Conservation (phyloP, 805 yeast genomes). For the Cyberlindnera mrakii region DNA sequence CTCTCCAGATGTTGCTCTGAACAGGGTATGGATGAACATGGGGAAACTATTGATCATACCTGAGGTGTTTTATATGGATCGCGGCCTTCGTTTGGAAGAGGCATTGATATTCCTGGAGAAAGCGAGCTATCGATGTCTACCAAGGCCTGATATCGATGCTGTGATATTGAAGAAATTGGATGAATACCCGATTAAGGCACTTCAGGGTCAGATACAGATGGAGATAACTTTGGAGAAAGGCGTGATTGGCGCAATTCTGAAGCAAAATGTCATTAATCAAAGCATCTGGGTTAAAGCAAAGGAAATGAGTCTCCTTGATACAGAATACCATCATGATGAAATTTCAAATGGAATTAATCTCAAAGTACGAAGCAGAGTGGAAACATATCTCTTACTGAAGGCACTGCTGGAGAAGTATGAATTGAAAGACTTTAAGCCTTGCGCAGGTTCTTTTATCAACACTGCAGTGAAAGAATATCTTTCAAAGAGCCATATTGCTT, state of each 20-base stretch:
- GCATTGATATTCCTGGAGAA: conserved; percentile 35
- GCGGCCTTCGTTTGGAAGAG: conserved; percentile 32
- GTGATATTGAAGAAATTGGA: conserved; percentile 13
- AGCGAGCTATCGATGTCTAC: conserved; percentile 30
- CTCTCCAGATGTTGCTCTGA: conserved; percentile 38
- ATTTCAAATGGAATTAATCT: conserved; percentile 1
- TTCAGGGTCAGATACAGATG: conserved; percentile 20
- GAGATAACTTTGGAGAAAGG: conserved; percentile 12
- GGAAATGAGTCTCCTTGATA: conserved; percentile 2
- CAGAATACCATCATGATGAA: background rate
- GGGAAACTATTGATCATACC: conserved; percentile 37
- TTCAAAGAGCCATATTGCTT: background rate
- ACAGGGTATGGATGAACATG: conserved; percentile 48
- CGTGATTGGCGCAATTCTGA: conserved; percentile 16
- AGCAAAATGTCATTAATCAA: conserved; percentile 5
- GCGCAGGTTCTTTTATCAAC: conserved; percentile 5
- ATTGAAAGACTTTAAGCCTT: background rate
- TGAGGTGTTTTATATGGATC: conserved; percentile 25
- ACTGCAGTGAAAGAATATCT: conserved; percentile 1
- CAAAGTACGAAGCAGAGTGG: conserved; percentile 17
- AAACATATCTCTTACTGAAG: conserved; percentile 13
- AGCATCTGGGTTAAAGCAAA: conserved; percentile 6
- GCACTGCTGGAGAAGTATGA: conserved; percentile 6
- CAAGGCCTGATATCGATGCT: conserved; percentile 19
- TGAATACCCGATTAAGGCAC: conserved; percentile 25